These are phyloP conservation scores for Stramenopiles sp. DNA, from an alignment of 352 stramenopile genomes.

Conservation along the genomic window DNA sequence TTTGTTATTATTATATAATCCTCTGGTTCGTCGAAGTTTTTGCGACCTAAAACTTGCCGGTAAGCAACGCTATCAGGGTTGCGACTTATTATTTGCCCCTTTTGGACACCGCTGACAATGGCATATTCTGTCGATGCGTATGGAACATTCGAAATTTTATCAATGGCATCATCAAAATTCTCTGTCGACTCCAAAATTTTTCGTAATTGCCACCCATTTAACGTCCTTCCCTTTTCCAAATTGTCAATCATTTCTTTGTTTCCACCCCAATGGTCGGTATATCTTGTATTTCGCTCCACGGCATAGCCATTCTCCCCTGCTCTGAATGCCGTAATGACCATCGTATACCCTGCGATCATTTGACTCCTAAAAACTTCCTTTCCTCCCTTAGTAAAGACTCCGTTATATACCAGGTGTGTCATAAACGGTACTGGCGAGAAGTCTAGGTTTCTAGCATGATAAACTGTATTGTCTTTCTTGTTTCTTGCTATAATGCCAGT, in stretches of 20 bases:
- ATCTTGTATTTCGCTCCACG: background rate
- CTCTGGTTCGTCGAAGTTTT: slow-evolving; percentile 10
- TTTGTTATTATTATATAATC: slow-evolving; percentile 12
- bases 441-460: slow-evolving; percentile 4
- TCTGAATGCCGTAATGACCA: slow-evolving; percentile 7
- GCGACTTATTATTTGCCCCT: background rate
- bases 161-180: background rate
- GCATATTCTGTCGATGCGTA: slow-evolving; percentile 10
- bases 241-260: slow-evolving; percentile 12
- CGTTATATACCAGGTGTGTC: background rate
- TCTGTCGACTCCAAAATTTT: slow-evolving; percentile 1
- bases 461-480: background rate
- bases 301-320: background rate
- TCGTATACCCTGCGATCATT: slow-evolving; percentile 9
- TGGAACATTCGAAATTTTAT: background rate
- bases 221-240: background rate
- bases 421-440: background rate
- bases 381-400: background rate
- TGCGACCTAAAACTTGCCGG: background rate
- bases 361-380: slow-evolving; percentile 1
- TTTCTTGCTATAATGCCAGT: slow-evolving; percentile 11
- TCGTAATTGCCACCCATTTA: slow-evolving; percentile 8
- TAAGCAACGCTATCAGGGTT: slow-evolving; percentile 10
- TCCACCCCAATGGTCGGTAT: slow-evolving; percentile 9
- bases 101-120: background rate